A percentile compares a stretch with the other conserved stretches of the same genome.
These are phyloP conservation scores for Marasmius fiardii DNA, from an alignment of 1,284 basidiomycete genomes.

Conservation along the genomic window DNA sequence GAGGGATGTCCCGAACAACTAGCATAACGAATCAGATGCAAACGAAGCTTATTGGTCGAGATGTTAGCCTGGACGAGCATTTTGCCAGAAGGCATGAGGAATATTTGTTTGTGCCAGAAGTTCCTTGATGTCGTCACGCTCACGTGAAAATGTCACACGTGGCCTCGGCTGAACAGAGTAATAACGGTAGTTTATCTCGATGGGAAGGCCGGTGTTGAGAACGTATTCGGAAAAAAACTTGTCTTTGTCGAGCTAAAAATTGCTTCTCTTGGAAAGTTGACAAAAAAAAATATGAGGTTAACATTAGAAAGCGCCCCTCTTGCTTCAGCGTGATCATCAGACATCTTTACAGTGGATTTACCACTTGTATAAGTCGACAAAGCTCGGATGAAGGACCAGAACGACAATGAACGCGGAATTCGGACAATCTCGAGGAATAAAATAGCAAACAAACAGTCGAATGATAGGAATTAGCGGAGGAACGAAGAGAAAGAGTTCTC, in stretches of 20 bases:
- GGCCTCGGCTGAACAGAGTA: not conserved
- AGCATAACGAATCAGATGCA: slow-evolving; percentile 32
- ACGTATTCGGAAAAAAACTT: not conserved
- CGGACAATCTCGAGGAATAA: not conserved
- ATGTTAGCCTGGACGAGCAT: slow-evolving; percentile 84
- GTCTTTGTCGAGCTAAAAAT: not conserved
- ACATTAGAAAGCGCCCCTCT: not conserved
- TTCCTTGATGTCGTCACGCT: not conserved
- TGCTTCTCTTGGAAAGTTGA: not conserved
- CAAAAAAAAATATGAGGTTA: not conserved
- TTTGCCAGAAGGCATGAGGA: slow-evolving; percentile 81
- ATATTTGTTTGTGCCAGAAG: slow-evolving; percentile 81
- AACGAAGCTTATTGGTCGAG: slow-evolving; percentile 56
- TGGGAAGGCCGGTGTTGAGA: not conserved
- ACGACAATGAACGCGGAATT: not conserved
- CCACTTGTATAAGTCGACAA: not conserved
- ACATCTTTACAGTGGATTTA: not conserved
- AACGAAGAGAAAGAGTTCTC: not conserved
- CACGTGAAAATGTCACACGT: not conserved
- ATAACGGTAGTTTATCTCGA: not conserved
- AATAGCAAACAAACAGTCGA: not conserved
- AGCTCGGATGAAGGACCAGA: not conserved
- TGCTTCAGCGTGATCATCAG: not conserved
- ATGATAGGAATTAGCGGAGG: not conserved
- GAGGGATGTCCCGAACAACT: slow-evolving; percentile 49